Evolutionary conservation across 768 basidiomycete genomes (phyloP), one percentile per base, ranked within the genome.

Genomic region (Naematelia aurantialba): DNA sequence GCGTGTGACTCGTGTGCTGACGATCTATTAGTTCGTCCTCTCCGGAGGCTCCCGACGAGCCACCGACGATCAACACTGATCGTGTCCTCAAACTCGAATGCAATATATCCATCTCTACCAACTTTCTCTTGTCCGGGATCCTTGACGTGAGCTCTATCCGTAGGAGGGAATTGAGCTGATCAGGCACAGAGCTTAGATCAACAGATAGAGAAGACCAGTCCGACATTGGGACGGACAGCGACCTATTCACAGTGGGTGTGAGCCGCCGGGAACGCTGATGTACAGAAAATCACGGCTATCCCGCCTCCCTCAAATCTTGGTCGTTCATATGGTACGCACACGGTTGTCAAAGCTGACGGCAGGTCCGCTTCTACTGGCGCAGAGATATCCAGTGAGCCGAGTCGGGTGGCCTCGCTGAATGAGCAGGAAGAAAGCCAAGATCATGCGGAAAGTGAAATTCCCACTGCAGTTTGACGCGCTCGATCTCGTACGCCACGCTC

Each of bases 391-490:
- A 68, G 71, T 71, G 54, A 52, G 66, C 60, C 10, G 3, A 0
- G 5, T 42, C 26, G 45, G 25, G 21, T 14, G n/a, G 5, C 30
- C 45, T 14, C 4, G 31, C 60, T 42, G 13, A 46, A 46, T 13
- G 10, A 49, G 1, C 34, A 69, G 67, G 47, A 66, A 79, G 80
- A 98, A 98, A 73, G 86, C 94, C 1, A 98, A 99, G 79, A 94
- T 98, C 74, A 91, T 99, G 94, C 77, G 78, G 45, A 88, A 87
- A 81, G 92, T 99, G 60, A 96, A 91, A 78, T 97, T 97, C 77
- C 86, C 89, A 0, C 82, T 85, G 45, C 91, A 94, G 65, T 86
- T 91, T 56, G 93, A 97, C 68, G 89, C 87, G 0, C 72, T 88
- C 39, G 91, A 94, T 55, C 79, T 96, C 39, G 84, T 76, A 25